A percentile compares a stretch with the other conserved stretches of the same genome.
phyloP scores from a whole-genome alignment of 805 yeast species.

The Candida oleophila region DNA sequence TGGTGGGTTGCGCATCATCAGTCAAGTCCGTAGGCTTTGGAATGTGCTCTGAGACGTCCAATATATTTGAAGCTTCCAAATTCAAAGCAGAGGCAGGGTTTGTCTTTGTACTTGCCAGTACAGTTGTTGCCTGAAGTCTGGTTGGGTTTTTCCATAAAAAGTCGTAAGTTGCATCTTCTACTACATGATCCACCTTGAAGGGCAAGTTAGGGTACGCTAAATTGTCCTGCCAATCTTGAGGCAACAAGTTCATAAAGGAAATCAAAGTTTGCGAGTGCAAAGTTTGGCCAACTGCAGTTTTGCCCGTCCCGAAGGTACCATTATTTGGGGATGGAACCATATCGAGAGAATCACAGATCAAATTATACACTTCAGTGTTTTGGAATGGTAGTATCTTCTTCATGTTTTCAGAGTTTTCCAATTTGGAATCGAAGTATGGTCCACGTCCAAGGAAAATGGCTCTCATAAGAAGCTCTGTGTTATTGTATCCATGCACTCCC shows the following conservation, averaged over 20 bases:
- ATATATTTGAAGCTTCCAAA: constrained; percentile 21
- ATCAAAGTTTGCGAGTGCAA: not conserved
- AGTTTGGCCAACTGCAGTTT: constrained; percentile 3
- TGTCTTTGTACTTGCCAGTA: constrained; percentile 19
- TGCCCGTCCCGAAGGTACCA: constrained; percentile 37
- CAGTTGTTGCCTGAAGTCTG: constrained; percentile 12
- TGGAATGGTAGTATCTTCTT: constrained; percentile 58
- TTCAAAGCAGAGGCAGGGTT: constrained; percentile 23
- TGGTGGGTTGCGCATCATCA: not conserved
- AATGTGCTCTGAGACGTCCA: constrained; percentile 13
- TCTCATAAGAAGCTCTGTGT: constrained; percentile 75
- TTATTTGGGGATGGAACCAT: constrained; percentile 56
- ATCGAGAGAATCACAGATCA: constrained; percentile 64
- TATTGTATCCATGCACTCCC: constrained; percentile 87
- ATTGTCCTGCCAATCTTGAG: constrained; percentile 47
- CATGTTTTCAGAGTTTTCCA: constrained; percentile 19
- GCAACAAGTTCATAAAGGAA: constrained; percentile 27
- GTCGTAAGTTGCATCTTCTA: constrained; percentile 55
- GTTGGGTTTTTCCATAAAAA: constrained; percentile 25
- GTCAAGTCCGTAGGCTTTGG: constrained; percentile 29
- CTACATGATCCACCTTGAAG: constrained; percentile 43
- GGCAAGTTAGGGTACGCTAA: constrained; percentile 50
- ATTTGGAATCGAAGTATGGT: constrained; percentile 59
- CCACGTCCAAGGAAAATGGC: constrained; percentile 80
- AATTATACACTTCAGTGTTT: constrained; percentile 71